Base-by-base conservation (phyloP, 192 early-diverging fungal species). In the Phycomyces nitens region DNA sequence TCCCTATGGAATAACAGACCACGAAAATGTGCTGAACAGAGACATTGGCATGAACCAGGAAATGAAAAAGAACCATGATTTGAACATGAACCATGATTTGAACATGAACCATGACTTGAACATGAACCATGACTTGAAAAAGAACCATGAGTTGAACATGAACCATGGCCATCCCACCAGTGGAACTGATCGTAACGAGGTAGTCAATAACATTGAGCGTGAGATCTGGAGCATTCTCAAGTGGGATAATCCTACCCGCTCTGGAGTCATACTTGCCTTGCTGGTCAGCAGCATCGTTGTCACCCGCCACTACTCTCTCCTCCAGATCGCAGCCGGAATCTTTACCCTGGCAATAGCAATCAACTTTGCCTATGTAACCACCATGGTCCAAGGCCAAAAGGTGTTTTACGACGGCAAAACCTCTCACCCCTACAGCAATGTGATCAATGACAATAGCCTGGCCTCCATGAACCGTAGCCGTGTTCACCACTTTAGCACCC, bases 331-430 rank as follows among this genome's bases (percentile, higher is more conserved):
- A 8, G 40, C 57, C 8, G 61, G 18, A 23, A 10, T 53, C 7
- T 20, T 55, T 0, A 65, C 69, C 1, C 6, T 71, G 8, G 42
- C 60, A 20, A 71, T 60, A 29, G 62, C 50, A 18, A 41, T 65
- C 18, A 71, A 71, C 40, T 51, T 61, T 29, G 62, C 49, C 11
- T 71, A 71, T 53, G 69, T 71, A 24, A 64, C 21, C 22, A 26
- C 22, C 11, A 24, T 56, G 51, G 27, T 58, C 0, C 39, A 60
- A 20, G 39, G 53, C 15, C 50, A 56, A 18, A 55, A 22, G 24
- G 51, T 43, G 40, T 27, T 66, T 34, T 43, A 38, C 40, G 61
- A 50, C 9, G 42, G 49, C 12, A 38, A 49, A 27, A 15, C 56
- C 23, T 15, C 47, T 11, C 34, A 60, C 21, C 58, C 58, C 15